A percentile compares a stretch with the other conserved stretches of the same genome.
Conservation (phyloP, 2,329 filamentous ascomycete genomes). For the Sporothrix humicola region DNA sequence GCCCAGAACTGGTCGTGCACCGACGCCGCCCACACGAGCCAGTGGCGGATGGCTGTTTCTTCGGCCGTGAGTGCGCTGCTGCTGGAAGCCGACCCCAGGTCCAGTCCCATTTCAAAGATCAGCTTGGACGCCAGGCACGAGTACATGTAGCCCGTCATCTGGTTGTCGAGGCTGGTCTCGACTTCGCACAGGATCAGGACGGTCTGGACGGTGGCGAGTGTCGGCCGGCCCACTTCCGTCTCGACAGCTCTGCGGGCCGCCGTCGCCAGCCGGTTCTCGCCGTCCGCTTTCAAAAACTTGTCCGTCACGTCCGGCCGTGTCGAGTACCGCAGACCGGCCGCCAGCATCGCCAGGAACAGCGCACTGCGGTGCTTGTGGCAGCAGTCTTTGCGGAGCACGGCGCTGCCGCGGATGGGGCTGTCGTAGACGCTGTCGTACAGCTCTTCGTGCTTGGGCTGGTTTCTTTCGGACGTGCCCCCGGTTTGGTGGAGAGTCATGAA, state of each 20-base stretch:
- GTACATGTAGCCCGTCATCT: constrained; percentile 36
- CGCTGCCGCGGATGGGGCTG: not conserved
- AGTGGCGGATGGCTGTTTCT: constrained; percentile 33
- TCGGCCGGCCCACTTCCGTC: constrained; percentile 29
- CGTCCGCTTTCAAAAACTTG: constrained; percentile 13
- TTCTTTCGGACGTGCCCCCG: not conserved
- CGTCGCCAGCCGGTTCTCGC: constrained; percentile 30
- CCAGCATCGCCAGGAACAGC: constrained; percentile 35
- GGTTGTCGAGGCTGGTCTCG: constrained; percentile 32
- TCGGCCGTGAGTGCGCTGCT: constrained; percentile 25
- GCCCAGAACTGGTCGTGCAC: constrained; percentile 35
- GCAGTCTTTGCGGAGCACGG: constrained; percentile 16
- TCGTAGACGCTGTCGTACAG: not conserved
- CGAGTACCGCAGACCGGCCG: constrained; percentile 31
- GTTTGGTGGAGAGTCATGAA: constrained; percentile 29
- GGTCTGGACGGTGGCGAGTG: constrained; percentile 33
- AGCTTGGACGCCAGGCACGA: constrained; percentile 33
- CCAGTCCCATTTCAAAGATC: constrained; percentile 33
- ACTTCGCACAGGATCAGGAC: constrained; percentile 34
- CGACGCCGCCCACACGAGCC: constrained; percentile 35
- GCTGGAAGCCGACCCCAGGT: constrained; percentile 28
- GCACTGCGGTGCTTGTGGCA: constrained; percentile 27
- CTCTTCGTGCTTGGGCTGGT: not conserved
- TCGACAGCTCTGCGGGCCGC: constrained; percentile 29
- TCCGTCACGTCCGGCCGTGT: constrained; percentile 28